Evolutionary conservation across 768 basidiomycete species (phyloP), one percentile per base, ranked within the genome.

Genomic region (Podaxis sp.): DNA sequence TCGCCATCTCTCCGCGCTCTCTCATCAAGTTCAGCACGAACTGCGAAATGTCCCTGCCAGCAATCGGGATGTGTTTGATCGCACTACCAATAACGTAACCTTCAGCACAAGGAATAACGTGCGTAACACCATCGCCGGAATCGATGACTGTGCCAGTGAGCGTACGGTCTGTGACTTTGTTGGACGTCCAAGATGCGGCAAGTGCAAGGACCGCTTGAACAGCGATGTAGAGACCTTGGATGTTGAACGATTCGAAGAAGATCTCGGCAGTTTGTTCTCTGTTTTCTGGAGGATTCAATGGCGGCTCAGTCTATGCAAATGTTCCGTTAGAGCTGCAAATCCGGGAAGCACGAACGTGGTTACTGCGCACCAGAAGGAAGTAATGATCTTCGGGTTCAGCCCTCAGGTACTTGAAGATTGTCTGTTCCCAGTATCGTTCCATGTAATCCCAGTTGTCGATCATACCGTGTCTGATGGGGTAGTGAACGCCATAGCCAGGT

Each of bases 161-260:
- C 1, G 93, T 95, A 66, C 95, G 88, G 75, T 96, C 94, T 22
- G 86, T 85, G 66, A 93, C 93, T 64, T 89, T 87, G 74, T 90
- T 92, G 64, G 93, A 95, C 1, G 95, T 86, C 97, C 97, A 99
- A 1, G 95, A 96, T 0, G 96, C 96, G 3, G 97, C 97, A 65
- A 99, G 91, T 0, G 97, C 97, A 9, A 99, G 88, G 4, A 99
- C 97, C 39, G 97, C 97, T 74, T 99, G 97, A 0, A 99, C 97
- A 57, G 96, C 97, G 69, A 99, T 99, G 76, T 99, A 99, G 49
- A 98, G 84, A 22, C 96, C 96, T 73, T 95, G 92, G 79, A 98
- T 96, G 77, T 99, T 99, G 87, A 99, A 99, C 0, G 95, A 96
- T 78, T 99, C 97, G 75, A 99, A 99, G 85, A 99, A 98, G 79